Percentiles rank a stretch among this genome's conserved stretches.
phyloP scores from a whole-genome alignment of 139 green algal genomes.

The Tetradesmus obliquus region DNA sequence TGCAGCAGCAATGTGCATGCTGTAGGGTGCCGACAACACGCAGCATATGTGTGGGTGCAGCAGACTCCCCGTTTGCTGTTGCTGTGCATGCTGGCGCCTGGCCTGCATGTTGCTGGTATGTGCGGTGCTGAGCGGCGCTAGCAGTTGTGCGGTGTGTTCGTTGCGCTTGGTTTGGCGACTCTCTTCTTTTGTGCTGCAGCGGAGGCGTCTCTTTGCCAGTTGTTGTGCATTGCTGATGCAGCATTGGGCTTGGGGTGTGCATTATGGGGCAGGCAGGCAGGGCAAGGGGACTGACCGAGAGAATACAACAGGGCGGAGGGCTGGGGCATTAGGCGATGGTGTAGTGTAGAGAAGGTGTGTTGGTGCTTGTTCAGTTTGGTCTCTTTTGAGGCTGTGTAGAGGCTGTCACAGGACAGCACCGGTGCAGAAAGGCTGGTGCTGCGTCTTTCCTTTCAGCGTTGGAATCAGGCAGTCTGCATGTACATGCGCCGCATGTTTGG shows the following conservation, averaged over 20 bases:
- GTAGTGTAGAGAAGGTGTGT: background rate
- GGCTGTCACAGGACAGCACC: background rate
- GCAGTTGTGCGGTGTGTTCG: background rate
- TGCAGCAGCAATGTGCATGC: background rate
- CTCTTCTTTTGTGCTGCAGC: background rate
- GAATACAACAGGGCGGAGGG: background rate
- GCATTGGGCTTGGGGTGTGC: background rate
- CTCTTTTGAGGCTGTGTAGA: background rate
- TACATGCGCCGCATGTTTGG: background rate
- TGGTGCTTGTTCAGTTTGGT: background rate
- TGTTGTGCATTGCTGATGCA: background rate
- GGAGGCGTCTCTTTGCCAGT: background rate
- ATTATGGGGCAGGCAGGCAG: background rate
- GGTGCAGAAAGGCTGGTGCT: background rate
- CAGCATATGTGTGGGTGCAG: background rate
- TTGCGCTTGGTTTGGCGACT: background rate
- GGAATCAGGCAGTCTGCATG: background rate
- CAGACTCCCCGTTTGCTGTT: too few relatives aligned
- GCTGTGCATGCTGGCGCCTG: too few relatives aligned
- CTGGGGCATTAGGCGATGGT: background rate
- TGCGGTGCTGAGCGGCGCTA: too few relatives aligned
- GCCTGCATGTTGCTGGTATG: too few relatives aligned
- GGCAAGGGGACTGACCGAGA: too few relatives aligned
- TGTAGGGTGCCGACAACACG: background rate
- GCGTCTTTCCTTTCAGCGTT: background rate